A percentile compares a stretch with the other conserved stretches of the same genome.
phyloP scores from a whole-genome alignment of 2,329 filamentous ascomycete species.

The Gnomoniopsis smithogilvyi region DNA sequence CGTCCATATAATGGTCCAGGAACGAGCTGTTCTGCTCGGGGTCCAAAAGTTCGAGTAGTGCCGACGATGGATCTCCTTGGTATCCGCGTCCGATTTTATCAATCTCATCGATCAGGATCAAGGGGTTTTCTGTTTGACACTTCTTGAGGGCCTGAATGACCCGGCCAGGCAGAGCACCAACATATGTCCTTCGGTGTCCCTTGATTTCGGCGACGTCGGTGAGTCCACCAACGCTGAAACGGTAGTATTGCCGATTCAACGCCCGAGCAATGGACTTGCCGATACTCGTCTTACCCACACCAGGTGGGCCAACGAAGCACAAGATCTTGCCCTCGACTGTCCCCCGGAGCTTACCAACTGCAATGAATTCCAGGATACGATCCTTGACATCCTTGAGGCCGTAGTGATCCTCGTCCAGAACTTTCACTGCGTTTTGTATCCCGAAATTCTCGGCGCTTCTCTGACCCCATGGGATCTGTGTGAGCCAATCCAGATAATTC shows the following conservation, averaged over 20 bases:
- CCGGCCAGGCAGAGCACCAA: slow-evolving; percentile 89
- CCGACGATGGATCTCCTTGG: slow-evolving; percentile 93
- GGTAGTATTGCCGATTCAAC: slow-evolving; percentile 93
- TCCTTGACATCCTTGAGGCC: slow-evolving; percentile 98
- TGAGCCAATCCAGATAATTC: slow-evolving; percentile 98
- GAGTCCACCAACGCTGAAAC: slow-evolving; percentile 94
- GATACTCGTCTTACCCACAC: slow-evolving; percentile 98
- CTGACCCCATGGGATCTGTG: slow-evolving; percentile 96
- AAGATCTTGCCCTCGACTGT: slow-evolving; percentile 98
- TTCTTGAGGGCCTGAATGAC: slow-evolving; percentile 99
- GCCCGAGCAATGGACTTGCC: slow-evolving; percentile 96
- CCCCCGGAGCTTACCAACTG: slow-evolving; percentile 92
- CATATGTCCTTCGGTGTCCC: slow-evolving; percentile 92
- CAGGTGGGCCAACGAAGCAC: slow-evolving; percentile 94
- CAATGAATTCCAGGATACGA: slow-evolving; percentile 96
- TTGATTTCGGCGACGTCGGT: slow-evolving; percentile 99
- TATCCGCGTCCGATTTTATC: slow-evolving; percentile 98
- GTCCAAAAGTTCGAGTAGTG: slow-evolving; percentile 87
- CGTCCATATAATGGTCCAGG: slow-evolving; percentile 97
- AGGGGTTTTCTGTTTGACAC: slow-evolving; percentile 95
- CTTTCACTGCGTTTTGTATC: slow-evolving; percentile 84
- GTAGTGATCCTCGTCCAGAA: slow-evolving; percentile 95
- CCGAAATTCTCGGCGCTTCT: slow-evolving; percentile 95
- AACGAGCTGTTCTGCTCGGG: slow-evolving; percentile 98
- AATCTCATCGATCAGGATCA: slow-evolving; percentile 94